Evolutionary conservation across 257 asterid species (phyloP), one percentile per base, ranked within the genome.

Genomic region (Schizonepeta tenuifolia): DNA sequence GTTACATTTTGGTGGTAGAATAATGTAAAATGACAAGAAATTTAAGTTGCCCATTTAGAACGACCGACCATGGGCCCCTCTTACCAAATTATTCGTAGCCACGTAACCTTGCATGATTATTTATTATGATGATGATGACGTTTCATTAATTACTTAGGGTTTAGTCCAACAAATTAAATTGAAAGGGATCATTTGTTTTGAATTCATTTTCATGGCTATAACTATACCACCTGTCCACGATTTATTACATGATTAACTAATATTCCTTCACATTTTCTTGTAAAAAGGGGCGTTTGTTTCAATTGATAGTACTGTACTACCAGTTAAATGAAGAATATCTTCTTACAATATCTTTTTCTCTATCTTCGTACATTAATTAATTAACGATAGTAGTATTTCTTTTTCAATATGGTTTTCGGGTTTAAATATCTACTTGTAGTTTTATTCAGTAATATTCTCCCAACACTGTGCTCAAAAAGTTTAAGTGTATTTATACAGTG

Each of bases 11-110:
- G 3, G 18, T 49, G 22, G 24, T 47, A 18, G 4, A 67, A 49
- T n/a, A 20, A 18, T 11, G 18, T 67, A 68, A 49, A 47, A 31
- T 28, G 33, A 4, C 36, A 17, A 36, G 18, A 31, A 13, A 40
- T 43, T 13, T 46, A 20, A 36, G 35, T 15, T 26, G 38, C 9
- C 8, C 7, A 13, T 35, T 41, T 51, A 22, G 28, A 49, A 65
- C 59, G 54, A 69, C 71, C 70, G 75, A 68, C 75, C 73, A 66
- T 66, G 62, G 69, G 64, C 22, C 41, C 56, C 24, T 35, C 33
- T 60, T 53, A 13, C 10, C 33, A 22, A 35, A 40, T 61, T 2
- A 38, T 11, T 69, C 40, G 2, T 24, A 50, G 12, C 75, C 71
- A 75, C 75, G 79, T 75, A 56, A 9, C 55, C 15, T 56, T 36